phyloP scores from a whole-genome alignment of 352 stramenopile species.

The Aphanomyces astaci region DNA sequence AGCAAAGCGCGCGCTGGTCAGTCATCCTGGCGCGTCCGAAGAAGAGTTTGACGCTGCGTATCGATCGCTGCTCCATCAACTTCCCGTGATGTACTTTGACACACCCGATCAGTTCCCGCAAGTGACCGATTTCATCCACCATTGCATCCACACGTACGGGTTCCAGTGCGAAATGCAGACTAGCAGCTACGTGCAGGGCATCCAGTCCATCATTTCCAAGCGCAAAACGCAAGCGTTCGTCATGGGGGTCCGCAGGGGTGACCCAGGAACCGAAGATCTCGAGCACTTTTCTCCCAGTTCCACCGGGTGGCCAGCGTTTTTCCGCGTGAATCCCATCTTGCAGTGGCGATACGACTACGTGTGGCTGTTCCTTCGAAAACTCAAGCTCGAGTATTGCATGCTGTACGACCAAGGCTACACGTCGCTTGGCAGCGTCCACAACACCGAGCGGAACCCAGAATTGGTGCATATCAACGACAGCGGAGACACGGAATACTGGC shows the following conservation, averaged over 20 bases:
- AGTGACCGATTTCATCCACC: slow-evolving; percentile 82
- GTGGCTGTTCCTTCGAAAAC: slow-evolving; percentile 88
- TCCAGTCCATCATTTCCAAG: slow-evolving; percentile 84
- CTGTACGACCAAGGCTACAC: slow-evolving; percentile 91
- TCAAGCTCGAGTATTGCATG: slow-evolving; percentile 78
- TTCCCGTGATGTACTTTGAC: slow-evolving; percentile 95
- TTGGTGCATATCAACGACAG: slow-evolving; percentile 53
- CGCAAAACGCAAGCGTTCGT: slow-evolving; percentile 82
- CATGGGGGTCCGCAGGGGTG: slow-evolving; percentile 84
- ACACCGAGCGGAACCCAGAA: slow-evolving; percentile 92
- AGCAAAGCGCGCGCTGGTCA: slow-evolving; percentile 56
- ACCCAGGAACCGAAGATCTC: slow-evolving; percentile 89
- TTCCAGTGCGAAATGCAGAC: slow-evolving; percentile 61
- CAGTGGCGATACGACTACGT: slow-evolving; percentile 94
- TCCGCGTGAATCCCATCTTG: slow-evolving; percentile 97
- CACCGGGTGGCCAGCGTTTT: slow-evolving; percentile 91
- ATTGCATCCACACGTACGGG: slow-evolving; percentile 44
- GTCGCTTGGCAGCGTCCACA: slow-evolving; percentile 90
- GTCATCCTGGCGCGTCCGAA: slow-evolving; percentile 8
- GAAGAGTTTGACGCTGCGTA: slow-evolving; percentile 48
- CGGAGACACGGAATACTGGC: slow-evolving; percentile 58
- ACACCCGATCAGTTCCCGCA: slow-evolving; percentile 92
- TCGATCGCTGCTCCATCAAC: slow-evolving; percentile 33
- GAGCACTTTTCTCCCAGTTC: slow-evolving; percentile 81
- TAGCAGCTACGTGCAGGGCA: slow-evolving; percentile 88